phyloP scores from a whole-genome alignment of 2,329 filamentous ascomycete species.

The Ascochyta koolunga region DNA sequence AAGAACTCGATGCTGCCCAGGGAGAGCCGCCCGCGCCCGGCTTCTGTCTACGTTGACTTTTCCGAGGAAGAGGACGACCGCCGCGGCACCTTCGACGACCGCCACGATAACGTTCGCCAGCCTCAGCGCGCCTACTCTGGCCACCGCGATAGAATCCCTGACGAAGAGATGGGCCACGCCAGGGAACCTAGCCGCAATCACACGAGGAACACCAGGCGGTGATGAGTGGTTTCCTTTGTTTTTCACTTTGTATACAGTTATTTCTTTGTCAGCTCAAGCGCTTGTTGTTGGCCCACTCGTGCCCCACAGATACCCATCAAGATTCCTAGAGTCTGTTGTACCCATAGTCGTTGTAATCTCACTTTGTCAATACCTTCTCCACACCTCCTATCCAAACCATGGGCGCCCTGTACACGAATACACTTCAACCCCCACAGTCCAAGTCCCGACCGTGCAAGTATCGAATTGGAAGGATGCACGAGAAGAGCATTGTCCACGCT shows the following conservation, averaged over 20 bases:
- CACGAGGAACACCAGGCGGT: constrained; percentile 31
- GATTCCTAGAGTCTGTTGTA: not conserved
- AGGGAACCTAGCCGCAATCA: constrained; percentile 30
- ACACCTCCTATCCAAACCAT: not conserved
- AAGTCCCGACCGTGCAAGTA: no score
- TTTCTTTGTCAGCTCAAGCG: constrained; percentile 1
- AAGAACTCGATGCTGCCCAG: constrained; percentile 25
- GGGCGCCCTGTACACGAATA: no score
- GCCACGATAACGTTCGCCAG: constrained; percentile 34
- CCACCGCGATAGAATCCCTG: constrained; percentile 31
- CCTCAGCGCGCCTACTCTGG: constrained; percentile 39
- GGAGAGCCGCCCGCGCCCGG: constrained; percentile 47
- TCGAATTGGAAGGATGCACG: no score
- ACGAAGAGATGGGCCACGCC: constrained; percentile 42
- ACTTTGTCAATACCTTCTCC: not conserved
- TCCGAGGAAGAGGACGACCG: constrained; percentile 47
- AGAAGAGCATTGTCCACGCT: no score
- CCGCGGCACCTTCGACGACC: constrained; percentile 27
- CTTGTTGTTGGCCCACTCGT: constrained; percentile 2
- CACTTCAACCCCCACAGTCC: no score
- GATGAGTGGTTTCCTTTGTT: constrained; percentile 13
- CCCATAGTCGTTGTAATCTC: constrained; percentile 14
- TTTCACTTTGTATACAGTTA: constrained; percentile 1
- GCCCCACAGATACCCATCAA: constrained; percentile 14
- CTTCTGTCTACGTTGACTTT: constrained; percentile 55